These are phyloP conservation scores for Musa balbisiana DNA, from an alignment of 202 grass and related monocot species.

Conservation along the genomic window DNA sequence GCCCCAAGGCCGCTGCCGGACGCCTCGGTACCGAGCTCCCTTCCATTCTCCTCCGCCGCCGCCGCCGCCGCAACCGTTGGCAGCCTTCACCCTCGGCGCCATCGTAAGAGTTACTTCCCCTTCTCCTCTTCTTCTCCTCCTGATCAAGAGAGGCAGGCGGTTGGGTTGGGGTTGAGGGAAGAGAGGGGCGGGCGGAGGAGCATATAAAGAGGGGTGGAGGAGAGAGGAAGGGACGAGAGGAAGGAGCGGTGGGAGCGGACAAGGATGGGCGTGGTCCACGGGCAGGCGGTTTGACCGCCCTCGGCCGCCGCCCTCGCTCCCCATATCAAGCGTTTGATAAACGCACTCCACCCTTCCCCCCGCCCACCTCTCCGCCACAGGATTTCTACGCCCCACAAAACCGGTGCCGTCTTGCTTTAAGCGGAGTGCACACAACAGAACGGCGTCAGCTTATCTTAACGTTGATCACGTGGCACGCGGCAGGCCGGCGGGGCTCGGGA, in stretches of 20 bases:
- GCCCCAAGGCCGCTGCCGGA: slow-evolving; percentile 3
- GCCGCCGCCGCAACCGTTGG: background rate
- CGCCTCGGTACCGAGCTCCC: background rate
- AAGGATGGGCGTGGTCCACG: background rate
- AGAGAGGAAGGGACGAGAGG: background rate
- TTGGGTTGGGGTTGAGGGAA: background rate
- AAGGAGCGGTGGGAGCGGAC: background rate
- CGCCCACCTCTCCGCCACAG: background rate
- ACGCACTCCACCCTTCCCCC: background rate
- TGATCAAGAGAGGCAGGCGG: background rate
- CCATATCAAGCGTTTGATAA: background rate
- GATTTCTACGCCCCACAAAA: too few relatives aligned
- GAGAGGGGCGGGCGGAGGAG: background rate
- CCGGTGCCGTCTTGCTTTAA: too few relatives aligned
- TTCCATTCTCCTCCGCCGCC: background rate
- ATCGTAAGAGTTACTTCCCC: background rate
- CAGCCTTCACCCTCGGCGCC: background rate
- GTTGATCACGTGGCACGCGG: background rate
- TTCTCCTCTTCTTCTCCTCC: background rate
- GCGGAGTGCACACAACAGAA: too few relatives aligned
- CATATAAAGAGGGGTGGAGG: background rate
- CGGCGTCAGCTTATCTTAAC: too few relatives aligned
- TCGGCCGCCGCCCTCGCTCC: background rate
- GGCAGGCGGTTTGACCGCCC: background rate
- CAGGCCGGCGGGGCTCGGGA: background rate